Evolutionary conservation across 768 basidiomycete genomes (phyloP).

Genomic region (Fomitopsis pulvina): DNA sequence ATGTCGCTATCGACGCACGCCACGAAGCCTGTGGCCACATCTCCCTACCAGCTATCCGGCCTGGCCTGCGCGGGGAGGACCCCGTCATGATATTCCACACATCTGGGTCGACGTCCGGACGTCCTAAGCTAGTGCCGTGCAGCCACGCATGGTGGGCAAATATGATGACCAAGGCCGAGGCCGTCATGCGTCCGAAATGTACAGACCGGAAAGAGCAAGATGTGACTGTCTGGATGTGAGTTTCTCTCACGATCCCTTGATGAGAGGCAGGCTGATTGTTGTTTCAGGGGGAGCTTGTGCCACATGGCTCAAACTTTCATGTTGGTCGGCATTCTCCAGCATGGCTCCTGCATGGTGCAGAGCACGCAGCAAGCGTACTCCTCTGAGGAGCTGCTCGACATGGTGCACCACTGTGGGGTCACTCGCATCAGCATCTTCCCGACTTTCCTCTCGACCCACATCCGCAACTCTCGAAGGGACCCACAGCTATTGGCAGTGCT

Average conservation of each 20-base stretch:
- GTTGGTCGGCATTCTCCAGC: slow-evolving; percentile 20
- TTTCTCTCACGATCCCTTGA: slow-evolving; percentile 11
- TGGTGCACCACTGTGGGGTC: slow-evolving; percentile 50
- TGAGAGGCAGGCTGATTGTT: slow-evolving; percentile 21
- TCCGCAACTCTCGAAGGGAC: slow-evolving; percentile 46
- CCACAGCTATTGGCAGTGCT: slow-evolving; percentile 40
- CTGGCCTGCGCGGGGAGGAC: slow-evolving; percentile 28
- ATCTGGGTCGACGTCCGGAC: slow-evolving; percentile 75
- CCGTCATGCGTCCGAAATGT: slow-evolving; percentile 33
- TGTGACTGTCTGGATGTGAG: slow-evolving; percentile 70
- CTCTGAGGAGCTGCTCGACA: slow-evolving; percentile 25
- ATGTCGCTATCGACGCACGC: slow-evolving; percentile 37
- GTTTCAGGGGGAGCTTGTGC: slow-evolving; percentile 71
- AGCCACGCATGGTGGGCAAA: slow-evolving; percentile 62
- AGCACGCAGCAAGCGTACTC: slow-evolving; percentile 21
- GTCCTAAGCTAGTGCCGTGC: slow-evolving; percentile 72
- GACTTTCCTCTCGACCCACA: slow-evolving; percentile 22
- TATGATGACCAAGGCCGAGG: slow-evolving; percentile 51
- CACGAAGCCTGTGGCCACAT: slow-evolving; percentile 30
- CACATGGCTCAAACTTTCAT: slow-evolving; percentile 76
- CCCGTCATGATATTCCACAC: slow-evolving; percentile 71
- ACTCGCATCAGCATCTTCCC: slow-evolving; percentile 27
- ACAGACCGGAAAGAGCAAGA: slow-evolving; percentile 46
- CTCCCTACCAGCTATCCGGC: slow-evolving; percentile 35
- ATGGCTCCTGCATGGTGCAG: slow-evolving; percentile 22